Base-by-base conservation (phyloP, 345 rosid species). In the Leavenworthia alabamica region DNA sequence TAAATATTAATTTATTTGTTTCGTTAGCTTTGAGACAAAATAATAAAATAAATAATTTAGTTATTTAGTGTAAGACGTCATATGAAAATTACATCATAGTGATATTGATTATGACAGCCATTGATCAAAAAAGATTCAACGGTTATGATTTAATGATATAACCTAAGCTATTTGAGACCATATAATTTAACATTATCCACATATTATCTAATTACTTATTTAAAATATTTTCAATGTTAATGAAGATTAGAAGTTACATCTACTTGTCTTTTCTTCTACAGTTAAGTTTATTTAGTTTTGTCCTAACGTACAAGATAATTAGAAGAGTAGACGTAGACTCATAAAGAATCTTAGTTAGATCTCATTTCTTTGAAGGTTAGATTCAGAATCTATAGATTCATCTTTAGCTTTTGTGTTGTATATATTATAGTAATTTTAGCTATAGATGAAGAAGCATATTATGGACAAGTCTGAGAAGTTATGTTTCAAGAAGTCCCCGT, bases 361-460 rank as follows among this genome's bases (percentile, higher is more conserved):
- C 74, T 60, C 73, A 60, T 60, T 53, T 19, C 27, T 68, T 69
- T 77, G 86, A 86, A 78, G 63, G 86, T 75, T 83, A 74, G 94
- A 82, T 80, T 70, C 68, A 53, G 80, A 82, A 79, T 76, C 60
- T 54, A 68, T 58, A 56, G 86, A 54, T 76, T 16, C 24, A 1
- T 7, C 13, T 16, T 3, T 37, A 46, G 62, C 47, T 36, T 66
- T 31, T 55, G 8, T 49, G 41, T 26, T 31, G 60, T 43, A 24
- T 54, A 41, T 62, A 46, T 28, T 28, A 23, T 23, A 23, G 56
- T 4, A 44, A 53, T 52, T 51, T 61, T 60, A 27, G 67, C 67
- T 60, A 27, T 28, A 13, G 11, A 70, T 54, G 74, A 81, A 80
- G 88, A 79, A 86, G 78, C 68, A 69, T 67, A 66, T 23, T 24